Conservation (phyloP, 2,329 filamentous ascomycete species). For the Lachnellula hyalina region DNA sequence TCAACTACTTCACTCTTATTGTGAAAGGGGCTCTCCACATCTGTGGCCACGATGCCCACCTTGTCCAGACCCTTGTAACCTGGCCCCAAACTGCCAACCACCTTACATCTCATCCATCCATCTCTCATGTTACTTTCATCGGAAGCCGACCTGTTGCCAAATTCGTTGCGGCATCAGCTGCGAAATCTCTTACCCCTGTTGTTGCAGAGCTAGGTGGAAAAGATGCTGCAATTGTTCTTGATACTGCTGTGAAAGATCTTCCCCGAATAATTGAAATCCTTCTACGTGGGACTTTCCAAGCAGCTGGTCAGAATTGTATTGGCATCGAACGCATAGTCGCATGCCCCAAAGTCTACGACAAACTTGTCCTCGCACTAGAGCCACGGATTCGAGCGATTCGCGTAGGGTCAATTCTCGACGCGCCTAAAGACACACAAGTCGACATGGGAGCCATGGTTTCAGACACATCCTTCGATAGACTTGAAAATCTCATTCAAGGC, state of each 20-base stretch:
- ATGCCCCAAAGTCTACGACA: constrained; percentile 68
- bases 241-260: constrained; percentile 62
- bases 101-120: constrained; percentile 76
- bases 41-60: constrained; percentile 74
- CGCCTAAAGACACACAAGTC: constrained; percentile 43
- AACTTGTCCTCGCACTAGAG: constrained; percentile 63
- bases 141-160: constrained; percentile 83
- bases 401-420: constrained; percentile 63
- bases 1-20: constrained; percentile 73
- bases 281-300: constrained; percentile 90
- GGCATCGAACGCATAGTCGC: constrained; percentile 92
- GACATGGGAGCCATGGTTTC: constrained; percentile 93
- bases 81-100: constrained; percentile 79
- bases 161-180: constrained; percentile 79
- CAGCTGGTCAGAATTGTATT: constrained; percentile 94
- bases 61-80: constrained; percentile 82
- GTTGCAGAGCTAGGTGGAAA: constrained; percentile 93
- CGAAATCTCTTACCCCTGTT: constrained; percentile 79
- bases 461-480: constrained; percentile 63
- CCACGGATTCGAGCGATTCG: constrained; percentile 70
- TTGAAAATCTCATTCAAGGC: constrained; percentile 71
- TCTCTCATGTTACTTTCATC: constrained; percentile 93
- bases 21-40: constrained; percentile 72
- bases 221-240: constrained; percentile 84
- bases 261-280: constrained; percentile 73